A percentile compares a stretch with the other conserved stretches of the same genome.
Evolutionary conservation across 495 filamentous ascomycete genomes (phyloP).

Genomic region (Platismatia glauca): DNA sequence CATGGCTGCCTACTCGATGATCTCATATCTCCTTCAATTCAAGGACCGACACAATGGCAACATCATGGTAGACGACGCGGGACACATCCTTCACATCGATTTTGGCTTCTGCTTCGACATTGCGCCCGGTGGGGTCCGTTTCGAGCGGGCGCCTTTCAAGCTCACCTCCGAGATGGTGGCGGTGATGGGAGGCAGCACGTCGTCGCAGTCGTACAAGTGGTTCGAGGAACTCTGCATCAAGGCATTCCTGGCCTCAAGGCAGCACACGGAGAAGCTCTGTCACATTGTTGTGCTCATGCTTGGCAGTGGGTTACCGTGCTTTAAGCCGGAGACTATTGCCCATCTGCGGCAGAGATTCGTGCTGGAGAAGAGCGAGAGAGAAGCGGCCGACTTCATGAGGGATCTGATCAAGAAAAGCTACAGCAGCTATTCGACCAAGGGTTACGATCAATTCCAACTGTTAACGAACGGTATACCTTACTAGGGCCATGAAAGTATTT

Average conservation of each 20-base stretch:
- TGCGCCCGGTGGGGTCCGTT: slow-evolving; percentile 88
- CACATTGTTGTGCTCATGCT: slow-evolving; percentile 92
- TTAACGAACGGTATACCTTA: slow-evolving; percentile 98
- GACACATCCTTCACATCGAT: slow-evolving; percentile 97
- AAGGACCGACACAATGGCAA: slow-evolving; percentile 99
- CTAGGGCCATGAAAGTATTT: slow-evolving; percentile 26
- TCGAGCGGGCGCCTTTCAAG: slow-evolving; percentile 98
- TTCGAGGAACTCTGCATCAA: slow-evolving; percentile 97
- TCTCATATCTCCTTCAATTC: slow-evolving; percentile 94
- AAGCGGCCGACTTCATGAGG: slow-evolving; percentile 90
- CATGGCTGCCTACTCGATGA: slow-evolving; percentile 99
- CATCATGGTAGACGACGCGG: slow-evolving; percentile 96
- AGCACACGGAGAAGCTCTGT: slow-evolving; percentile 72
- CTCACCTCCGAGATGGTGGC: slow-evolving; percentile 94
- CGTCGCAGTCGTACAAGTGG: slow-evolving; percentile 82
- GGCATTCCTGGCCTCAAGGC: slow-evolving; percentile 85
- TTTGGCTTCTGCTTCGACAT: slow-evolving; percentile 99
- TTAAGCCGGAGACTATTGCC: slow-evolving; percentile 91
- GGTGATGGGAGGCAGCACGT: slow-evolving; percentile 85
- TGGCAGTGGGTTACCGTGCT: slow-evolving; percentile 92
- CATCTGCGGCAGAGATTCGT: slow-evolving; percentile 93
- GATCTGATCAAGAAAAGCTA: slow-evolving; percentile 82
- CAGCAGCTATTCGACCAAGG: slow-evolving; percentile 75
- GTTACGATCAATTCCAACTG: slow-evolving; percentile 95
- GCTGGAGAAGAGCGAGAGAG: slow-evolving; percentile 82